Evolutionary conservation across 129 eudicot genomes (phyloP).

Genomic region (Lactuca saligna): DNA sequence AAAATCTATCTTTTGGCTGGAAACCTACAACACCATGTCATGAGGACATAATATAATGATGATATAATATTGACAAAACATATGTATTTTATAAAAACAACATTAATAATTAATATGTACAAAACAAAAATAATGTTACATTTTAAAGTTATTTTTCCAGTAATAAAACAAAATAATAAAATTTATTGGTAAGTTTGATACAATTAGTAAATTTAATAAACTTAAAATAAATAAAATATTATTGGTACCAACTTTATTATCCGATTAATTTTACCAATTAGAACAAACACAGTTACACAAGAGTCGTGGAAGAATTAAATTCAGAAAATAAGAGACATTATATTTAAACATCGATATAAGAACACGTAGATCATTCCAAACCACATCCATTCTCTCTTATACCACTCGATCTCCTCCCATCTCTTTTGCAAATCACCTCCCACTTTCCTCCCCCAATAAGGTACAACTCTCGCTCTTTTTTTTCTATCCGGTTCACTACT

Average conservation of each 20-base stretch:
- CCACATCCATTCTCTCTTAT: slow-evolving; percentile 31
- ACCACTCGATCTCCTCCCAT: background rate
- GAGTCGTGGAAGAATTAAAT: slow-evolving; percentile 6
- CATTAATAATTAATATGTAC: too few relatives aligned
- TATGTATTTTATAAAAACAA: too few relatives aligned
- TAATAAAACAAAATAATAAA: too few relatives aligned
- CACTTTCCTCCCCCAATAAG: background rate
- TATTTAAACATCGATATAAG: slow-evolving; percentile 24
- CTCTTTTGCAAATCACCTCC: slow-evolving; percentile 7
- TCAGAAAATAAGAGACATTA: background rate
- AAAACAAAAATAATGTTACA: too few relatives aligned
- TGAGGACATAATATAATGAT: too few relatives aligned
- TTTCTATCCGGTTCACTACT: background rate
- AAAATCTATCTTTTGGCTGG: too few relatives aligned
- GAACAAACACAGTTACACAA: background rate
- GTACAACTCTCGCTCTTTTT: slow-evolving; percentile 9
- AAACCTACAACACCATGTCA: too few relatives aligned
- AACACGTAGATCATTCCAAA: slow-evolving; percentile 27
- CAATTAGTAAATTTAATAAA: too few relatives aligned
- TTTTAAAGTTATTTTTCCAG: too few relatives aligned
- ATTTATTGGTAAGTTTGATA: too few relatives aligned
- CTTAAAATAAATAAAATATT: too few relatives aligned
- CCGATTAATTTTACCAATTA: background rate
- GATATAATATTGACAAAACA: too few relatives aligned
- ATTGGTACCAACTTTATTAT: background rate